Evolutionary conservation across 2,329 filamentous ascomycete genomes (phyloP), one percentile per base, ranked within the genome.

Genomic region (Ophiostoma australiae): DNA sequence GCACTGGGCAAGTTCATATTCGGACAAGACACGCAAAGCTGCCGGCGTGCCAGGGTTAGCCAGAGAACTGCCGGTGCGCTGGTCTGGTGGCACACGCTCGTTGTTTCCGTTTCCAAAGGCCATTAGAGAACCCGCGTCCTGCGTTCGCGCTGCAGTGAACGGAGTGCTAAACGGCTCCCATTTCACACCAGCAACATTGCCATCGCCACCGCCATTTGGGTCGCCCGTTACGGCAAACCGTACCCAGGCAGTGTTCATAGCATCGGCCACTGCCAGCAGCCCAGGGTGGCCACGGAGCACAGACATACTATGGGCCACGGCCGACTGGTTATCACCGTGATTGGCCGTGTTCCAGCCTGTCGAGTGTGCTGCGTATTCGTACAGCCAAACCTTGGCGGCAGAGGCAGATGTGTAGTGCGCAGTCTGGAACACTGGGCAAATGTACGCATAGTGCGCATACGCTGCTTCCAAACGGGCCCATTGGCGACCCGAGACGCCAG

Each of bases 381-480:
- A 90, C 0, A 89, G 80, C 74, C 86, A 87, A 0, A 85, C 74
- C 72, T 75, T 4, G 76, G 77, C 35, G 33, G 31, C 23, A 27
- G 52, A 58, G 68, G 5, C 74, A 10, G 80, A 80, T 35, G 82
- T 78, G 37, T 81, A 81, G 70, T 85, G 80, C 0, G 85, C 87
- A 0, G 85, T 87, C 76, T 90, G 86, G 3, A 89, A 80, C 0
- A 90, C 86, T 0, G 89, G 88, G 31, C 85, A 86, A 67, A 89
- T 85, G 75, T 90, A 90, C 0, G 87, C 88, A 75, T 87, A 90
- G 75, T 90, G 85, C 0, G 83, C 85, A 76, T 90, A 90, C 0
- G 86, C 86, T 11, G 85, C 84, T 74, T 87, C 85, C 3, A 89
- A 79, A 1, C 88, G 82, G 69, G 82, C 81, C 79, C 85, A 90